Percentiles rank a stretch among this genome's conserved stretches.
Evolutionary conservation across 2,329 filamentous ascomycete genomes (phyloP).

Genomic region (Sarocladium brachiariae): DNA sequence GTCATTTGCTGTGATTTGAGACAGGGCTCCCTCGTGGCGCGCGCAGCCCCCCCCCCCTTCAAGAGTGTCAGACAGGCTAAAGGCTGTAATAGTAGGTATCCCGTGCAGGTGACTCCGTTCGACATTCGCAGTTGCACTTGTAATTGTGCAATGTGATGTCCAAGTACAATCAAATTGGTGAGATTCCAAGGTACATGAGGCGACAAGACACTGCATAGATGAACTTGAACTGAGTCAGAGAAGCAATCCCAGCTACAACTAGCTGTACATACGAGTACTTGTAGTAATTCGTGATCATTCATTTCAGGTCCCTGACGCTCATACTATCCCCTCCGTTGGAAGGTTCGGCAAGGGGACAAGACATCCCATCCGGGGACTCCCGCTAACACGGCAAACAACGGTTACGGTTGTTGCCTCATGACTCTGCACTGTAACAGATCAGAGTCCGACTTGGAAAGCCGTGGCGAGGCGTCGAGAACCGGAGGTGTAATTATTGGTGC

Average conservation of each 20-base stretch:
- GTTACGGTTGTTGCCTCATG: neutral
- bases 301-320: neutral
- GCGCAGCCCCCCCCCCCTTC: too few species aligned
- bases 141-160: too few species aligned
- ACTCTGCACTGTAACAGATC: too few species aligned
- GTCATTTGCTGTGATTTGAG: conserved; percentile 5
- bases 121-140: too few species aligned
- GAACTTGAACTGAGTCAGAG: neutral
- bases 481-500: conserved; percentile 6
- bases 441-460: neutral
- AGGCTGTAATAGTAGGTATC: too few species aligned
- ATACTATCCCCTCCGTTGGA: neutral
- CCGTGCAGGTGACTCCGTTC: too few species aligned
- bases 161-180: too few species aligned
- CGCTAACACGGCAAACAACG: neutral
- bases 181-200: neutral
- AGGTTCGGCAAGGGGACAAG: neutral
- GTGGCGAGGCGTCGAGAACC: neutral
- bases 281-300: neutral
- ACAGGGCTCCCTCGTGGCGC: conserved; percentile 1
- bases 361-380: neutral
- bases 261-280: neutral
- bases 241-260: too few species aligned
- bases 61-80: too few species aligned
- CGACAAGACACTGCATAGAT: neutral